Base-by-base conservation (phyloP, 2,329 filamentous ascomycete species). In the Pseudonectria foliicola region DNA sequence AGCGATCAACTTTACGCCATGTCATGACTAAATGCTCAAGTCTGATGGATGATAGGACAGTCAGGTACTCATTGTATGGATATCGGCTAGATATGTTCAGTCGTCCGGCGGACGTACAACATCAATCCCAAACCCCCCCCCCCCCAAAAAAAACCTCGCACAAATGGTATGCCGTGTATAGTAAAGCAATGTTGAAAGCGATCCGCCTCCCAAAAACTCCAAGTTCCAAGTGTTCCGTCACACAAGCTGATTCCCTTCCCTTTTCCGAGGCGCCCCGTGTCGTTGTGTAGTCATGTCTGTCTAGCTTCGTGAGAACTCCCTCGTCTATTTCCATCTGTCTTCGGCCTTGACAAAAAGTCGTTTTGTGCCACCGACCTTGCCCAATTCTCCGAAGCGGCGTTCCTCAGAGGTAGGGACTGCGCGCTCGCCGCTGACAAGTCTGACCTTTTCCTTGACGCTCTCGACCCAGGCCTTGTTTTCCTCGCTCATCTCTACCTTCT, bases 391-490 rank as follows among this genome's bases (percentile, higher is more conserved):
- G 58, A 87, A 84, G 29, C 68, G 61, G 48, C 53, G 62, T 12
- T 46, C 37, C 15, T 47, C 44, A n/a, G 52, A 33, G 25, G 44
- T 53, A 13, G 61, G 50, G 13, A 57, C 43, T 33, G 59, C 60
- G 31, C 61, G 62, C 55, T 78, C 78, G 37, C 74, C 74, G 52
- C 80, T 85, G 40, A 78, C 82, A 30, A 79, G 71, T 39, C 82
- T 75, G 27, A 88, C 85, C 54, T 85, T 82, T 52, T 85, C 82
- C 62, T 87, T 82, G 65, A 92, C 82, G 42, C 79, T 85, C 57
- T 89, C 82, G 8, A 92, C 82, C 85, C 85, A 92, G 26, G 80
- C 78, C 38, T 77, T 70, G 53, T 82, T 85, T 59, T 88, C 80
- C 36, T 80, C 77, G 37, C 78, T 84, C 63, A 78, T 83, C 54